Base-by-base conservation (phyloP, 371 early-diverging fungal species). In the Syncephalastrum contaminatum region DNA sequence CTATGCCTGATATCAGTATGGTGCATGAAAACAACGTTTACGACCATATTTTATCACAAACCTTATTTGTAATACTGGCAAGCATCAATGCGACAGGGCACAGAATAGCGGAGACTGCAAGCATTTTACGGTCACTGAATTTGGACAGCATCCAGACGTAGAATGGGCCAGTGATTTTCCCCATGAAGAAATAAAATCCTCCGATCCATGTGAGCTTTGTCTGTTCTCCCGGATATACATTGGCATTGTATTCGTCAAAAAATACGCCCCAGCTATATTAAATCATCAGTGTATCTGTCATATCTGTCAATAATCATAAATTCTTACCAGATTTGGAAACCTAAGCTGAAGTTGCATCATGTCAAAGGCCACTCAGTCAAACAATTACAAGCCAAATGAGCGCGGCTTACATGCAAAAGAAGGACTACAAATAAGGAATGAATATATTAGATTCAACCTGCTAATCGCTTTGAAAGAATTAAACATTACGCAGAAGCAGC, bases 401-500 rank as follows among this genome's bases (percentile, higher is more conserved):
- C 60, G 60, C 60, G 58, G 58, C 21, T 16, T 7, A 36, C 22
- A 45, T 40, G 18, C 19, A 51, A 30, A 51, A 39, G 18, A 39
- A 51, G 19, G 39, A 51, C 24, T 22, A 24, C 10, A 44, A 15
- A 18, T 7, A 44, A n/a, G n/a, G n/a, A 15, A 44, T 18, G 25
- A 48, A 6, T 7, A 19, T 19, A n/a, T 18, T 25, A 43, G 19
- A 43, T 7, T 7, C 6, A 8, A 22, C 19, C 16, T n/a, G 36
- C 40, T 5, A 6, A 19, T 39, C n/a, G 13, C 18, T 51, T 51
- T 8, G 21, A 16, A 30, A 30, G 0, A 12, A 0, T 30, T 10
- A 30, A 30, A 5, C 16, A 30, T 56, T 56, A 56, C 56, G 24
- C 56, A 56, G 53, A 52, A 53, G 40, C 53, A 53, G 51, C 56